phyloP scores from a whole-genome alignment of 352 stramenopile species.

The Hyaloperonospora arabidopsidis region DNA sequence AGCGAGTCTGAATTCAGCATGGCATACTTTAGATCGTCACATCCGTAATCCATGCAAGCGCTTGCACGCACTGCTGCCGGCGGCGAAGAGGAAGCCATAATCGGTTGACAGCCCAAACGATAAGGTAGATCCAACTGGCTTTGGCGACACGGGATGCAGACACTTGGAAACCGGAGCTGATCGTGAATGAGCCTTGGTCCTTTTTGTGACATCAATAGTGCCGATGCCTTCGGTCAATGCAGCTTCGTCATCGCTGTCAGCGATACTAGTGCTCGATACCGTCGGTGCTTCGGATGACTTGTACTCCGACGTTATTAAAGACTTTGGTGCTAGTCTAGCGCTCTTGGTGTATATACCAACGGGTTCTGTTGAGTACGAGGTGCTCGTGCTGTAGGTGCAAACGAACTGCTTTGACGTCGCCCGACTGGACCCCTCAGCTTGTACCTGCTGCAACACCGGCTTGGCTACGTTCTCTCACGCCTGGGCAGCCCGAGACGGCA shows the following conservation, averaged over 20 bases:
- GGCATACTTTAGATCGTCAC: slow-evolving; percentile 57
- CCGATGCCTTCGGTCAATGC: slow-evolving; percentile 25
- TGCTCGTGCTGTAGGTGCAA: slow-evolving; percentile 20
- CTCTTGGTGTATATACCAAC: slow-evolving; percentile 27
- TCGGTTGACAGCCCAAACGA: slow-evolving; percentile 17
- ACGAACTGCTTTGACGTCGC: slow-evolving; percentile 24
- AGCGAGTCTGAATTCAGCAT: slow-evolving; percentile 35
- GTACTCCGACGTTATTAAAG: slow-evolving; percentile 21
- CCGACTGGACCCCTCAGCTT: slow-evolving; percentile 35
- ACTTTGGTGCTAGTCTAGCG: too few species aligned
- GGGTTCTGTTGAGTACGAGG: slow-evolving; percentile 23
- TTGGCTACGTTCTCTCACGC: slow-evolving; percentile 71
- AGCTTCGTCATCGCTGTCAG: slow-evolving; percentile 31
- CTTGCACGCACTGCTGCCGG: slow-evolving; percentile 17
- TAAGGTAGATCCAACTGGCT: not conserved
- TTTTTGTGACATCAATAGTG: slow-evolving; percentile 22
- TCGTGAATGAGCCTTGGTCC: slow-evolving; percentile 10
- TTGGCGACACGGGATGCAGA: slow-evolving; percentile 3
- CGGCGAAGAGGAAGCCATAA: slow-evolving; percentile 11
- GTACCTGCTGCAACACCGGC: slow-evolving; percentile 57
- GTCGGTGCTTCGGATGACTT: slow-evolving; percentile 19
- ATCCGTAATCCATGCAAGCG: slow-evolving; percentile 47
- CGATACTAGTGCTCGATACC: slow-evolving; percentile 12
- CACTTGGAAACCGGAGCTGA: slow-evolving; percentile 1
- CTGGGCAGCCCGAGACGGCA: slow-evolving; percentile 65